These are phyloP conservation scores for Madurella fahalii DNA, from an alignment of 2,329 filamentous ascomycete species.

Conservation along the genomic window DNA sequence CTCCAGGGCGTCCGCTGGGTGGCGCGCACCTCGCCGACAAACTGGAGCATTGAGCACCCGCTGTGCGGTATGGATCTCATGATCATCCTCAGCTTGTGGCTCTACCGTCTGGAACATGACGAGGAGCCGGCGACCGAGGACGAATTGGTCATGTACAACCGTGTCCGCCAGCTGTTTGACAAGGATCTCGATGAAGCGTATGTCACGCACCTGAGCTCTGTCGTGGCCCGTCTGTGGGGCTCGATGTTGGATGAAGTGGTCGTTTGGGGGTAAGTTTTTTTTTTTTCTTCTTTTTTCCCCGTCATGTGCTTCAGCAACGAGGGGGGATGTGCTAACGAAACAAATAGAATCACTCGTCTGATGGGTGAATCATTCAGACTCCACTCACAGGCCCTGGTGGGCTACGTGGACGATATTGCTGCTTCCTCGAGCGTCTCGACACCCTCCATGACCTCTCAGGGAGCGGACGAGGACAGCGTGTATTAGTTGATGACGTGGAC, in stretches of 20 bases:
- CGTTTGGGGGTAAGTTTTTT: constrained; percentile 86
- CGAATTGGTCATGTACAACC: constrained; percentile 86
- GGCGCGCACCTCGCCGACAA: constrained; percentile 92
- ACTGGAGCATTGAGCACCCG: constrained; percentile 98
- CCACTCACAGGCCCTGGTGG: constrained; percentile 88
- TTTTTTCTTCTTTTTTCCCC: neutral
- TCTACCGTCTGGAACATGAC: constrained; percentile 98
- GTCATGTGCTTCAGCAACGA: no score
- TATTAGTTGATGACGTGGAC: constrained; percentile 56
- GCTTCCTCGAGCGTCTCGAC: constrained; percentile 66
- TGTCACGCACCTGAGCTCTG: constrained; percentile 84
- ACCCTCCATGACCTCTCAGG: constrained; percentile 68
- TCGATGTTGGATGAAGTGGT: constrained; percentile 98
- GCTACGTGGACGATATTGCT: constrained; percentile 83
- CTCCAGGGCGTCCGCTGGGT: constrained; percentile 96
- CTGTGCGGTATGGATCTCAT: constrained; percentile 95
- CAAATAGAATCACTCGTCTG: constrained; percentile 74
- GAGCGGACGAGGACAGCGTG: constrained; percentile 67
- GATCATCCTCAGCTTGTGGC: constrained; percentile 95
- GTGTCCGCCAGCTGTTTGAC: constrained; percentile 83
- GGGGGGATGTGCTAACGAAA: constrained; percentile 39
- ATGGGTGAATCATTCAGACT: constrained; percentile 99
- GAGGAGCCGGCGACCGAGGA: constrained; percentile 84
- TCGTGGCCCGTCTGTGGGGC: constrained; percentile 91
- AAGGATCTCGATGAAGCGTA: constrained; percentile 83